Conservation (phyloP, 1,284 basidiomycete species). For the Marasmius tenuissimus region DNA sequence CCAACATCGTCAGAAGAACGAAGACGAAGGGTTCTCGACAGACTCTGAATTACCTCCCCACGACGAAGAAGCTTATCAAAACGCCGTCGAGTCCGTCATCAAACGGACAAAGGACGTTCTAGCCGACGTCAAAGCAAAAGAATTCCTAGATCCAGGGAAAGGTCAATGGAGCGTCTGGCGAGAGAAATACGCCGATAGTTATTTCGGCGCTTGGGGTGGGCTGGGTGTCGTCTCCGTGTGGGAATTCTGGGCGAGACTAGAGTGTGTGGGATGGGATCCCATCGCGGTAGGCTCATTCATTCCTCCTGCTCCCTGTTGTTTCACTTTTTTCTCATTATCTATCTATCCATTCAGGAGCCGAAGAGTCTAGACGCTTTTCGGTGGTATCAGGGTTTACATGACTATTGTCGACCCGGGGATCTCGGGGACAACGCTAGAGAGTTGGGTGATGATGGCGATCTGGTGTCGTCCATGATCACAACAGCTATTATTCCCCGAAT, state of each 20-base stretch:
- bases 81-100: conserved; percentile 60
- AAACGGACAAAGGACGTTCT: conserved; percentile 59
- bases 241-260: conserved; percentile 94
- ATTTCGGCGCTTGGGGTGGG: conserved; percentile 87
- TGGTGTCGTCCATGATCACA: conserved; percentile 87
- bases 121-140: conserved; percentile 84
- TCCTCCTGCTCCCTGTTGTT: neutral
- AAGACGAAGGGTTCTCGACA: conserved; percentile 85
- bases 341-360: conserved; percentile 39
- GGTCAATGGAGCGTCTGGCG: conserved; percentile 88
- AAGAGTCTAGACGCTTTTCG: conserved; percentile 74
- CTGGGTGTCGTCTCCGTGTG: conserved; percentile 88
- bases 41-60: conserved; percentile 71
- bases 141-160: conserved; percentile 80
- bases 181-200: conserved; percentile 75
- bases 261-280: conserved; percentile 87
- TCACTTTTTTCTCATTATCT: conserved; percentile 12
- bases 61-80: conserved; percentile 70
- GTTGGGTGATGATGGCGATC: conserved; percentile 81
- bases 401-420: conserved; percentile 68
- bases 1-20: conserved; percentile 40
- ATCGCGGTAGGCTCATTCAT: conserved; percentile 58
- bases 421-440: conserved; percentile 51
- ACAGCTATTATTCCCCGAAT: conserved; percentile 81
- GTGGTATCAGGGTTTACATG: conserved; percentile 81